These are phyloP conservation scores for Rubia balearica DNA, from an alignment of 305 asterid genomes.

Conservation along the genomic window DNA sequence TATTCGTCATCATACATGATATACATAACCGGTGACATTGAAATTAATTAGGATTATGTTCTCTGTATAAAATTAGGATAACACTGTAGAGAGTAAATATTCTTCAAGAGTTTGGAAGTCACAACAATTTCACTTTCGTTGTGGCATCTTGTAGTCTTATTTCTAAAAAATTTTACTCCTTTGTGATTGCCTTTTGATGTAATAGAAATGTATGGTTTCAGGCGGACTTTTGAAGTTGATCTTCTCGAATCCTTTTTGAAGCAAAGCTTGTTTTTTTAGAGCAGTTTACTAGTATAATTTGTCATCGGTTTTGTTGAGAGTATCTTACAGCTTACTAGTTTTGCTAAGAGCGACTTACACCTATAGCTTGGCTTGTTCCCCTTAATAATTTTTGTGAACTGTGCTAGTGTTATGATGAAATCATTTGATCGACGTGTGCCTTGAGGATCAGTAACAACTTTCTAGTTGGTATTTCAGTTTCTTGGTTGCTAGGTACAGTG, in stretches of 20 bases:
- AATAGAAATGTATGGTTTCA: not conserved
- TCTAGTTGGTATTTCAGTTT: too few species aligned
- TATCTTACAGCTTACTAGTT: too few species aligned
- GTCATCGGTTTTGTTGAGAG: not conserved
- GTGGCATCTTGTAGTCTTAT: conserved; percentile 7
- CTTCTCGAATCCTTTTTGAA: not conserved
- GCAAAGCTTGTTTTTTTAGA: not conserved
- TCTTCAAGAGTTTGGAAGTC: conserved; percentile 5
- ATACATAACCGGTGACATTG: conserved; percentile 10
- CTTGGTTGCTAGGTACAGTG: too few species aligned
- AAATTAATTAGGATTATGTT: conserved; percentile 25
- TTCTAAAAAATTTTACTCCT: not conserved
- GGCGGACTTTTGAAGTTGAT: not conserved
- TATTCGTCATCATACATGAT: conserved; percentile 21
- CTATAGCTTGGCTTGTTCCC: too few species aligned
- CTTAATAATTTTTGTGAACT: too few species aligned
- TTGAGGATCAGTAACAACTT: too few species aligned
- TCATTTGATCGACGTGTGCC: too few species aligned
- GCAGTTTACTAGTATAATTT: not conserved
- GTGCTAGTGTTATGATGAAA: too few species aligned
- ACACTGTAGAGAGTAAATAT: conserved; percentile 15
- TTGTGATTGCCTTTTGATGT: conserved; percentile 1
- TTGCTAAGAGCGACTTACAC: too few species aligned
- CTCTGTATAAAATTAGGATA: conserved; percentile 40
- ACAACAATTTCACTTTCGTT: conserved; percentile 11